Evolutionary conservation across 2,329 filamentous ascomycete species (phyloP).

Genomic region (Hysterium pulicare): DNA sequence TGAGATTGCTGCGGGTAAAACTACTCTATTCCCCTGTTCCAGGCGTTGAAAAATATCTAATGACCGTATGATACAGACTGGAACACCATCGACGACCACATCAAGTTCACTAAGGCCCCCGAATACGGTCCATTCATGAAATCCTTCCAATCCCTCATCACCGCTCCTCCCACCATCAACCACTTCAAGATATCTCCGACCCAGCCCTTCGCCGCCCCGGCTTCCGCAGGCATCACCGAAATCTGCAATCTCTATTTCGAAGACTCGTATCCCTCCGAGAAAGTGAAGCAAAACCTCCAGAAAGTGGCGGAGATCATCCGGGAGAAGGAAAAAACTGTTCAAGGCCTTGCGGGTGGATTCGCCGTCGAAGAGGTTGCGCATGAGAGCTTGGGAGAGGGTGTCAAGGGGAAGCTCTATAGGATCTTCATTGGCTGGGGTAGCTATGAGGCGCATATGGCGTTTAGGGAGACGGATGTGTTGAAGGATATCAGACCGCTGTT

Average conservation of each 20-base stretch:
- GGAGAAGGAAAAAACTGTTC: conserved; percentile 26
- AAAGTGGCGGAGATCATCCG: conserved; percentile 37
- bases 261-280: conserved; percentile 19
- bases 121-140: conserved; percentile 40
- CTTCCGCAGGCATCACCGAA: conserved; percentile 49
- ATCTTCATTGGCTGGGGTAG: conserved; percentile 52
- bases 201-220: conserved; percentile 24
- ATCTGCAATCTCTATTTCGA: conserved; percentile 46
- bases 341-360: conserved; percentile 34
- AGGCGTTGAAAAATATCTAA: not conserved
- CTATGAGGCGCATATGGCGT: conserved; percentile 48
- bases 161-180: conserved; percentile 21
- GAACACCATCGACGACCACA: conserved; percentile 39
- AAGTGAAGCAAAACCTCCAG: conserved; percentile 31
- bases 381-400: conserved; percentile 29
- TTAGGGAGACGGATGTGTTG: conserved; percentile 46
- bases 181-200: conserved; percentile 32
- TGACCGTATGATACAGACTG: conserved; percentile 36
- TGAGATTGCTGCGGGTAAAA: conserved; percentile 42
- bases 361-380: conserved; percentile 23
- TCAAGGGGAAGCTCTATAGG: conserved; percentile 43
- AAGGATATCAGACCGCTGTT: conserved; percentile 39
- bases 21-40: not conserved
- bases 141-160: conserved; percentile 25
- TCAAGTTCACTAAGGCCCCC: conserved; percentile 36